Evolutionary conservation across 352 stramenopile genomes (phyloP).

Genomic region (Saprolegnia parasitica): DNA sequence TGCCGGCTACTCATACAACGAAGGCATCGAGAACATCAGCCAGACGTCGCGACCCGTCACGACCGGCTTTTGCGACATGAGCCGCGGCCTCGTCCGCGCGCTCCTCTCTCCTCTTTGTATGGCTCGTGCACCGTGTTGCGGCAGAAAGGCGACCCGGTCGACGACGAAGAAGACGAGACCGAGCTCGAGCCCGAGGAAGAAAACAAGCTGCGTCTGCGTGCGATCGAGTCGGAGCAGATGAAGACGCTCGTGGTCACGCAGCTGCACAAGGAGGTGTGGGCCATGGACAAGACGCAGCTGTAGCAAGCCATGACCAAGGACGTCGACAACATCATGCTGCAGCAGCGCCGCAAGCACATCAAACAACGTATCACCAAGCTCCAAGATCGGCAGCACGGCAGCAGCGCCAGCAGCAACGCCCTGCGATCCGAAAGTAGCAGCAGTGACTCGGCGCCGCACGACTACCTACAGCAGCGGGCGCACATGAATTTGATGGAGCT

Average conservation of each 20-base stretch:
- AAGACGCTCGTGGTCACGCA: slow-evolving; percentile 68
- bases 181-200: slow-evolving; percentile 56
- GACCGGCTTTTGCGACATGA: slow-evolving; percentile 80
- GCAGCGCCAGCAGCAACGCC: neutral
- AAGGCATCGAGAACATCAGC: slow-evolving; percentile 73
- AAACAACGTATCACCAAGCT: slow-evolving; percentile 11
- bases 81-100: slow-evolving; percentile 67
- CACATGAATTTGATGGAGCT: neutral
- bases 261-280: slow-evolving; percentile 74
- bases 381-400: neutral
- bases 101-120: slow-evolving; percentile 31
- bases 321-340: slow-evolving; percentile 1
- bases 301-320: slow-evolving; percentile 10
- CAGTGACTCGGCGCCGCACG: neutral
- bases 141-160: slow-evolving; percentile 41
- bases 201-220: slow-evolving; percentile 66
- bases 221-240: slow-evolving; percentile 69
- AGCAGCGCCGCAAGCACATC: slow-evolving; percentile 19
- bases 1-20: slow-evolving; percentile 70
- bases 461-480: neutral
- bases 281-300: slow-evolving; percentile 34
- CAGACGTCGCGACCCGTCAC: slow-evolving; percentile 55
- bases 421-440: slow-evolving; percentile 3
- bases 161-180: slow-evolving; percentile 39
- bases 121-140: neutral